Base-by-base conservation (phyloP, 345 rosid species). In the Erucastrum elatum region DNA sequence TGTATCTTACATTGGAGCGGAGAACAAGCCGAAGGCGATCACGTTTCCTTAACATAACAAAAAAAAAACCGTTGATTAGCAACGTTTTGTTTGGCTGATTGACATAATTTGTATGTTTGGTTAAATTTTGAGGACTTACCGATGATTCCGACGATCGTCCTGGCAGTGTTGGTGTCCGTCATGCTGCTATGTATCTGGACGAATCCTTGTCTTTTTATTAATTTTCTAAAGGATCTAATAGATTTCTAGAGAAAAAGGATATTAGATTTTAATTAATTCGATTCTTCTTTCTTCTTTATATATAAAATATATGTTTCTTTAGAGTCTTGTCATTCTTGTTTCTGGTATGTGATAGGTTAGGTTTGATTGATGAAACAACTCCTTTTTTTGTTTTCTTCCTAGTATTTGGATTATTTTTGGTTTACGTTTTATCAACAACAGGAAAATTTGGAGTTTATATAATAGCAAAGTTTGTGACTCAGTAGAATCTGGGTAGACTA, bases 1-100 rank as follows among this genome's bases (percentile, higher is more conserved):
- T 41, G 39, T 8, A 60, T 49, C 87, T 85, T 93, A 93, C 98
- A 85, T 53, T 6, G 98, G 98, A 29, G 98, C 86, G 15, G 87
- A 51, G 81, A 91, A 93, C 61, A 93, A 65, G 26, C 86, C 82
- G 39, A 90, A 86, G 59, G 98, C 91, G 62, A 87, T 84, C 59
- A 88, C 76, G 75, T 93, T 93, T 77, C 98, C 97, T 93, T 82
- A 76, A 80, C 16, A 17, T n/a, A 49, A 5, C 56, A 17, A 49
- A 49, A 5, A 49, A 5, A 13, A 46, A 12, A 6, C 4, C 53
- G 13, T 4, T 46, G 15, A 46, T 46, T 12, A 46, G 53, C 53
- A 46, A 46, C 15, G 15, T 46, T 46, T 46, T 46, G 12, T n/a
- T 37, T 25, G 51, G n/a, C 44, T 68, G 44, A 46, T 78, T 55